Conservation (phyloP, 2,329 filamentous ascomycete species). For the Aspergillus oerlinghausenensis region DNA sequence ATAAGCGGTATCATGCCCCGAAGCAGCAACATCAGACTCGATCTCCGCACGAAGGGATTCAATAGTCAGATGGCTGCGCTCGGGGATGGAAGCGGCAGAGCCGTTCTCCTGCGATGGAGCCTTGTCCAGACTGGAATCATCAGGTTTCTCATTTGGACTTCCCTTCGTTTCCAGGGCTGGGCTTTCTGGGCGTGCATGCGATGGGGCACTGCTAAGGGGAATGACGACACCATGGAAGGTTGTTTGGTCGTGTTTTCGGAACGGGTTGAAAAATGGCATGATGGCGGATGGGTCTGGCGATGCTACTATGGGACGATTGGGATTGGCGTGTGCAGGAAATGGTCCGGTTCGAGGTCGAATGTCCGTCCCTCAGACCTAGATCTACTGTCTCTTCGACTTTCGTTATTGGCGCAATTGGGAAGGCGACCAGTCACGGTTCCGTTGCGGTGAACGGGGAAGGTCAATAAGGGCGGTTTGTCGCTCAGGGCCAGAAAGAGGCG, state of each 20-base stretch:
- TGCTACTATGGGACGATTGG: constrained; percentile 16
- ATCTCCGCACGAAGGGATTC: constrained; percentile 66
- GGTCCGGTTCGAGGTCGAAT: background rate
- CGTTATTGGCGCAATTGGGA: constrained; percentile 8
- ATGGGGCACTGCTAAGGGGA: constrained; percentile 44
- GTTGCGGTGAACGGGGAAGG: background rate
- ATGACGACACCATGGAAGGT: constrained; percentile 50
- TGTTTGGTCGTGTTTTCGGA: constrained; percentile 47
- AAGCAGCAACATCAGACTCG: constrained; percentile 53
- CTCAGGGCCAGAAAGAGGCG: constrained; percentile 1
- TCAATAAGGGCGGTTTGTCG: background rate
- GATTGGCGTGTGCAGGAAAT: constrained; percentile 2
- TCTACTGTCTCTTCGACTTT: constrained; percentile 6
- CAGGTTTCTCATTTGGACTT: constrained; percentile 32
- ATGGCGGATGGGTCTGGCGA: constrained; percentile 4
- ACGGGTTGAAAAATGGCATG: constrained; percentile 44
- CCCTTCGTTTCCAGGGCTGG: constrained; percentile 22
- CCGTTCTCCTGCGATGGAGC: constrained; percentile 37
- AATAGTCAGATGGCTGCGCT: constrained; percentile 55
- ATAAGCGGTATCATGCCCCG: constrained; percentile 63
- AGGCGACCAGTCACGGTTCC: background rate
- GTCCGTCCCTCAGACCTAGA: background rate
- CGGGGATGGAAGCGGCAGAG: constrained; percentile 25
- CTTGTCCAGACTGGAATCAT: constrained; percentile 30
- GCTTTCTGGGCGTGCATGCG: constrained; percentile 22